Evolutionary conservation across 2,329 filamentous ascomycete genomes (phyloP).

Genomic region (Epichloe coenophiala): DNA sequence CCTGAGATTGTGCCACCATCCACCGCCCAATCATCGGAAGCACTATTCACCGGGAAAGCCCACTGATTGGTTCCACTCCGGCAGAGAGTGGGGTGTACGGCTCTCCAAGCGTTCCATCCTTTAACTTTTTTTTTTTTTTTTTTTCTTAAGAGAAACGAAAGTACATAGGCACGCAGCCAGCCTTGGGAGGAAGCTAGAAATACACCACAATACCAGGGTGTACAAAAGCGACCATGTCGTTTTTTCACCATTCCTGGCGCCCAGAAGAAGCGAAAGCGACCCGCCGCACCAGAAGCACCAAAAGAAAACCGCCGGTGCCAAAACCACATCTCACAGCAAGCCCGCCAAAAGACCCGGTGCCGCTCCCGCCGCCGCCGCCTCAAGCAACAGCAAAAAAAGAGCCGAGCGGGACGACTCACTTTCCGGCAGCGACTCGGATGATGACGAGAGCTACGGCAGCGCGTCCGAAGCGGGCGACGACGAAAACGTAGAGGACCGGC

Average conservation of each 20-base stretch:
- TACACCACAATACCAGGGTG: background rate
- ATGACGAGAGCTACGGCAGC: conserved; percentile 35
- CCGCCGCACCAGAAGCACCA: conserved; percentile 36
- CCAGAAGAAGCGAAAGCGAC: conserved; percentile 81
- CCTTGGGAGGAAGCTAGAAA: background rate
- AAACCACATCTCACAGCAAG: conserved; percentile 23
- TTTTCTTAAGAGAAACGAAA: background rate
- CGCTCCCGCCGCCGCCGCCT: conserved; percentile 19
- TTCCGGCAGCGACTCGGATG: conserved; percentile 67
- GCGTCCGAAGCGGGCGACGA: conserved; percentile 28
- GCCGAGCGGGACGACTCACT: conserved; percentile 58
- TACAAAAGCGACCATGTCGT: conserved; percentile 54
- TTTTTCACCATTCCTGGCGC: conserved; percentile 87
- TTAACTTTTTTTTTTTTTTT: conserved; percentile 25
- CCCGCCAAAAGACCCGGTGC: conserved; percentile 7
- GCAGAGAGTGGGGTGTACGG: conserved; percentile 7
- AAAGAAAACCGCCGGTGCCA: conserved; percentile 43
- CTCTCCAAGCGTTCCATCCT: conserved; percentile 14
- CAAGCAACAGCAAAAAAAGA: conserved; percentile 30
- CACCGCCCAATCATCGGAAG: conserved; percentile 21
- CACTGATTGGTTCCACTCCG: conserved; percentile 13
- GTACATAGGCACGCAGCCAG: background rate
- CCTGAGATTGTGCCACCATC: conserved; percentile 16
- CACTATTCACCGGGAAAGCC: conserved; percentile 13
- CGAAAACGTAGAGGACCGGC: conserved; percentile 27